Conservation (phyloP, 1,139 yeast species). For the Arxiozyma bovina region DNA sequence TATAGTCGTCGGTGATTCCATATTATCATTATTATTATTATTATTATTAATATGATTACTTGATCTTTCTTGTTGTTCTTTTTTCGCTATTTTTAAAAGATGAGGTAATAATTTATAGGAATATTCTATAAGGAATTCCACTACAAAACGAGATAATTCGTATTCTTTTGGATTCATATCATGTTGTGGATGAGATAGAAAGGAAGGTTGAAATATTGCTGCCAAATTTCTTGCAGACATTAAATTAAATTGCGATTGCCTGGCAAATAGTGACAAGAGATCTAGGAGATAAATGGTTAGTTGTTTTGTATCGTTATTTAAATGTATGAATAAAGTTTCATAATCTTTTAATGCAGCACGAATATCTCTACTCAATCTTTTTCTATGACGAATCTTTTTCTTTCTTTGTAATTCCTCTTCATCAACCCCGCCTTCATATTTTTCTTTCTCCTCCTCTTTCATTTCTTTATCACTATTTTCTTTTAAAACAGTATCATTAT, state of each 20-base stretch:
- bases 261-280: slow-evolving; percentile 75
- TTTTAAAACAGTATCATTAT: slow-evolving; percentile 4
- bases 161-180: slow-evolving; percentile 89
- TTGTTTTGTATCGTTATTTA: slow-evolving; percentile 49
- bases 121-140: slow-evolving; percentile 82
- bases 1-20: neutral
- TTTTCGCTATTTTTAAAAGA: slow-evolving; percentile 31
- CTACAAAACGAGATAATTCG: slow-evolving; percentile 75
- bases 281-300: slow-evolving; percentile 79
- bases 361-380: slow-evolving; percentile 47
- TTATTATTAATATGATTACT: neutral
- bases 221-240: slow-evolving; percentile 93
- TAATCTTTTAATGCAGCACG: slow-evolving; percentile 64
- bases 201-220: slow-evolving; percentile 92
- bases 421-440: slow-evolving; percentile 13
- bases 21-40: slow-evolving; percentile 1
- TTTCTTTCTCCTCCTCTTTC: slow-evolving; percentile 17
- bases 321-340: slow-evolving; percentile 51
- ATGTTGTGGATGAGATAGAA: slow-evolving; percentile 84
- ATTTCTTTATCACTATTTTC: neutral
- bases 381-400: slow-evolving; percentile 33
- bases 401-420: slow-evolving; percentile 25
- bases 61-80: slow-evolving; percentile 16
- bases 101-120: slow-evolving; percentile 68
- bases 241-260: slow-evolving; percentile 64